Evolutionary conservation across 2,329 filamentous ascomycete species (phyloP), one percentile per base, ranked within the genome.

Genomic region (Aspergillus fumigatus): DNA sequence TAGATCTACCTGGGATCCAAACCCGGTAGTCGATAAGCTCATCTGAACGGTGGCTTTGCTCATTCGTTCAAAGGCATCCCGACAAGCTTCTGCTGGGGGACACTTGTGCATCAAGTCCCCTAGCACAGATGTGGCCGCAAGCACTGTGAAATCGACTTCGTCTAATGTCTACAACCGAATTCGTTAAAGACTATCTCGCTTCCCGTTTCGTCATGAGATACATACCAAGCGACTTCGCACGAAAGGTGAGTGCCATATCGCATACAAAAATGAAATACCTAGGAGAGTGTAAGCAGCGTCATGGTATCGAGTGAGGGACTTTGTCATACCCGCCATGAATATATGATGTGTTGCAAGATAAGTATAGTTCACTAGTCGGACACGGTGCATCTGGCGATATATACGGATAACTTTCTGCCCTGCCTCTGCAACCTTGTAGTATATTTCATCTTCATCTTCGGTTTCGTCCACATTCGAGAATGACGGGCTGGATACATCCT

Each of bases 71-170:
- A 97, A 97, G 0, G 94, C 92, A 71, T 97, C 92, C 14, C 92
- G 86, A 72, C 93, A 97, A 10, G 92, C 91, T 79, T 97, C 92
- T 32, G 93, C 93, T 0, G 93, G 93, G 0, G 93, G 92, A 65
- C 94, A 97, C 72, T 96, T 96, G 63, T 95, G 90, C 62, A 95
- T 92, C 60, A 97, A 81, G 69, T 97, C 94, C 4, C 86, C 88
- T 47, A 97, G 86, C 8, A 97, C 92, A 1, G 93, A 97, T 50
- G 91, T 97, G 23, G 92, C 93, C 8, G 92, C 91, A 50, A 97
- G 80, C 8, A 97, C 90, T 0, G 93, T 97, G 67, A 96, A 96
- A 71, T 97, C 93, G n/a, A 97, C 92, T 71, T 97, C 93, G 67
- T 97, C 92, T 77, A 96, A 88, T 7, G 88, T 90, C 80, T 82